Evolutionary conservation across 2,329 filamentous ascomycete species (phyloP), one percentile per base, ranked within the genome.

Genomic region (Nothopassalora personata): DNA sequence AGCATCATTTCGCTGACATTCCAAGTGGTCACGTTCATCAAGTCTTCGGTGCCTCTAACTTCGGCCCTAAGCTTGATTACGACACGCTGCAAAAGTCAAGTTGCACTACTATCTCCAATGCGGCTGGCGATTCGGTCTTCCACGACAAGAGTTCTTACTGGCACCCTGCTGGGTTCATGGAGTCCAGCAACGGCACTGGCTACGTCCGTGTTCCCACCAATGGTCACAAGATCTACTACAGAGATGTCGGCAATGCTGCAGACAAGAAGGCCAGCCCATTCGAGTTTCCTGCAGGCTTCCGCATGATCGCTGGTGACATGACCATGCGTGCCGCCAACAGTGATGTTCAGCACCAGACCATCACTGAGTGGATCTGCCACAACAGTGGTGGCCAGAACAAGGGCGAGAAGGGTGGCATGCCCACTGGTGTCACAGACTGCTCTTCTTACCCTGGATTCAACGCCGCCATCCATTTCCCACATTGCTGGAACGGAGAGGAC

Each of bases 221-320:
- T 68, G 89, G 89, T 72, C 86, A 87, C 82, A 75, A 89, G 64
- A 85, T 86, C 61, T 94, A 93, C 78, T 92, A 92, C 76, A 86
- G 73, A 63, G 71, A 66, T 59, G 69, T 64, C 45, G 59, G 58
- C 64, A 72, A 80, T 56, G 67, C 71, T 51, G 72, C 77, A 64
- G 78, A 78, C 53, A 83, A 84, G 66, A 81, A 86, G 63, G 86
- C 90, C 67, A 78, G 85, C 23, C 83, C 90, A 70, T 80, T 83
- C 67, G 79, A 88, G 33, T 91, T 91, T 76, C 89, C 89, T 11
- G 70, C 80, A 23, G 87, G 86, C 27, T 81, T 92, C 65, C 83
- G 85, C 70, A 90, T 92, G 78, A 69, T 92, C 54, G 83, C 81
- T 60, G 89, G 89, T 48, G 79, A 89, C 67, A 73, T 83, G 18